Evolutionary conservation across 176 grass and related monocot genomes (phyloP), one percentile per base, ranked within the genome.

Genomic region (Alloteropsis semialata): DNA sequence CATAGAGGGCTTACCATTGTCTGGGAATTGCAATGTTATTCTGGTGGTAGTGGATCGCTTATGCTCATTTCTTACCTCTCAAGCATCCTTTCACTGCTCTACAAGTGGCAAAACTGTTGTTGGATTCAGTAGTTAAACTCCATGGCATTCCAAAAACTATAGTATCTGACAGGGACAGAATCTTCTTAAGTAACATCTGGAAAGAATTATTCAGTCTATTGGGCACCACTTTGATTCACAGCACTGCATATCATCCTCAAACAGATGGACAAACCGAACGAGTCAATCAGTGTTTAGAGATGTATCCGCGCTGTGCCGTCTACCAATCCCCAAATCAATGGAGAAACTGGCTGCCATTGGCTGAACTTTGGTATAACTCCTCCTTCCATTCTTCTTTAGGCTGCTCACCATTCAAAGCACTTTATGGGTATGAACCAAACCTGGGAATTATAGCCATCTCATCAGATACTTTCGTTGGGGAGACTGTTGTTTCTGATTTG

Each of bases 371-470:
- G 62, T 65, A 65, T 0, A 65, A 65, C 0, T 4, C 62, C 0
- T 10, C 62, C 1, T 22, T 4, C 1, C 32, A 36, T 3, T 19
- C 32, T 0, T 1, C 61, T 2, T 0, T 65, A 0, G 32, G 32
- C 0, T 34, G 32, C 0, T 36, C 61, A 1, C 61, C 61, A 19
- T 65, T 36, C 2, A 3, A 36, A 4, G 30, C 32, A 0, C 8
- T 65, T 0, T 65, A 36, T 65, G 61, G 30, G 0, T 21, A 36
- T 36, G 29, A 3, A 0, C 16, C 61, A 0, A 62, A 32, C 5
- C 0, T 34, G 0, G 60, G 28, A 0, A 4, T 6, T 18, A 2
- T 15, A 18, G 15, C 34, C 0, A 0, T 2, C n/a, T n/a, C n/a
- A n/a, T n/a, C n/a, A n/a, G n/a, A n/a, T n/a, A n/a, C n/a, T n/a